phyloP scores from a whole-genome alignment of 1,139 yeast species.

The Taphrina confusa region DNA sequence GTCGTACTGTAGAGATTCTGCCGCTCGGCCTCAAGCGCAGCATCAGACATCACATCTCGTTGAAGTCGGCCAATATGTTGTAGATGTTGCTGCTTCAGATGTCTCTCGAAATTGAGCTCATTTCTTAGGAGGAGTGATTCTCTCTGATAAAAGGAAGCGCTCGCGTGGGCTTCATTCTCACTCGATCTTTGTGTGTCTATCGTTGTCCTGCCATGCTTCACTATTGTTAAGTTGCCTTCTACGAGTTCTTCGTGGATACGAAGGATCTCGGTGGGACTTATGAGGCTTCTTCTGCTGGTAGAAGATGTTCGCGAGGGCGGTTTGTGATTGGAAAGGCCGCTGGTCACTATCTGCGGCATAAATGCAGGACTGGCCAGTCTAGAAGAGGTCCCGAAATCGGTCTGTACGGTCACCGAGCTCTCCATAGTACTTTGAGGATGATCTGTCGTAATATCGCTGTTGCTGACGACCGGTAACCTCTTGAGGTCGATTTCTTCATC shows the following conservation, averaged over 20 bases:
- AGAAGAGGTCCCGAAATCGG: slow-evolving; percentile 11
- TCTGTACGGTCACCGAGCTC: slow-evolving; percentile 1
- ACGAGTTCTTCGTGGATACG: slow-evolving; percentile 8
- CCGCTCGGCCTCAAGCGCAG: slow-evolving; percentile 38
- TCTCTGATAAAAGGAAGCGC: slow-evolving; percentile 48
- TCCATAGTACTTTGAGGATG: neutral
- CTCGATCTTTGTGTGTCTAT: no score
- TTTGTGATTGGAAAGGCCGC: neutral
- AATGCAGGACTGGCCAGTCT: slow-evolving; percentile 32
- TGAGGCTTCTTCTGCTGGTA: neutral
- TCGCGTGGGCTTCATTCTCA: neutral
- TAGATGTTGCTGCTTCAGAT: slow-evolving; percentile 57
- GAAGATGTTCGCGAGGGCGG: slow-evolving; percentile 2
- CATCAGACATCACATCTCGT: slow-evolving; percentile 37
- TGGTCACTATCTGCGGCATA: neutral
- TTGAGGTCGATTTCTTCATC: neutral
- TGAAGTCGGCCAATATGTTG: slow-evolving; percentile 51
- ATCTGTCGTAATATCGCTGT: no score
- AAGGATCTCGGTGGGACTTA: slow-evolving; percentile 13
- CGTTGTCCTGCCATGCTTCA: neutral
- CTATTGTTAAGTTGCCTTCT: neutral
- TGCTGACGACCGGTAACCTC: neutral
- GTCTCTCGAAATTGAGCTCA: slow-evolving; percentile 64
- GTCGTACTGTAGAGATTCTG: slow-evolving; percentile 37
- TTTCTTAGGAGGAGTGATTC: slow-evolving; percentile 61